Conservation (phyloP, 306 rosid genomes). For the Pyrus betulifolia region DNA sequence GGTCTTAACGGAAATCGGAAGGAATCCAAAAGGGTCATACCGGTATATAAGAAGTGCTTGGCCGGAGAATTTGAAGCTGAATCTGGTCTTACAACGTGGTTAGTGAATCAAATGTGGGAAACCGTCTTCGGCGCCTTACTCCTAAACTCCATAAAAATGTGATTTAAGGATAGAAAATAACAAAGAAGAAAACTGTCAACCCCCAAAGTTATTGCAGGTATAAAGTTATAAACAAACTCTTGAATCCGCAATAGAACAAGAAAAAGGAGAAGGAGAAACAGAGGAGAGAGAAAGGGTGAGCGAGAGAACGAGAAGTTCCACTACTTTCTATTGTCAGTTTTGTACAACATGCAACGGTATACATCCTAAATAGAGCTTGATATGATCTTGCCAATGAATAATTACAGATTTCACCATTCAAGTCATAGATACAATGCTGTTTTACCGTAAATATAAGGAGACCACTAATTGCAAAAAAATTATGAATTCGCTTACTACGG, state of each 20-base stretch:
- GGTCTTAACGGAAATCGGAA: neutral
- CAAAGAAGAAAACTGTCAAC: neutral
- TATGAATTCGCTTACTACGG: constrained; percentile 77
- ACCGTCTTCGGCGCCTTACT: neutral
- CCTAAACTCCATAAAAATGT: neutral
- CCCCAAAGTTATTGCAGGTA: neutral
- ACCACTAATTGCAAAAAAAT: constrained; percentile 84
- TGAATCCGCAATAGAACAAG: neutral
- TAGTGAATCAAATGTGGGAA: neutral
- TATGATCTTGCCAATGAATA: constrained; percentile 68
- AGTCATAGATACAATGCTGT: constrained; percentile 25
- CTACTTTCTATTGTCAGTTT: constrained; percentile 33
- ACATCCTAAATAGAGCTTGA: constrained; percentile 38
- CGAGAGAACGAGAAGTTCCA: constrained; percentile 10
- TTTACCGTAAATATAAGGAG: constrained; percentile 76
- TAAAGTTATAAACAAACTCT: neutral
- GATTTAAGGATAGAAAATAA: neutral
- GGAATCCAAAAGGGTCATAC: neutral
- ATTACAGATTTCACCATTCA: constrained; percentile 56
- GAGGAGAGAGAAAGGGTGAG: neutral
- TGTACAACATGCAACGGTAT: constrained; percentile 59
- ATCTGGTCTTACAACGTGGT: neutral
- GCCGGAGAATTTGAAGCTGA: neutral
- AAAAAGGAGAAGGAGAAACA: neutral
- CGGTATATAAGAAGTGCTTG: neutral